phyloP scores from a whole-genome alignment of 2,329 filamentous ascomycete species.

The Exophiala dermatitidis region DNA sequence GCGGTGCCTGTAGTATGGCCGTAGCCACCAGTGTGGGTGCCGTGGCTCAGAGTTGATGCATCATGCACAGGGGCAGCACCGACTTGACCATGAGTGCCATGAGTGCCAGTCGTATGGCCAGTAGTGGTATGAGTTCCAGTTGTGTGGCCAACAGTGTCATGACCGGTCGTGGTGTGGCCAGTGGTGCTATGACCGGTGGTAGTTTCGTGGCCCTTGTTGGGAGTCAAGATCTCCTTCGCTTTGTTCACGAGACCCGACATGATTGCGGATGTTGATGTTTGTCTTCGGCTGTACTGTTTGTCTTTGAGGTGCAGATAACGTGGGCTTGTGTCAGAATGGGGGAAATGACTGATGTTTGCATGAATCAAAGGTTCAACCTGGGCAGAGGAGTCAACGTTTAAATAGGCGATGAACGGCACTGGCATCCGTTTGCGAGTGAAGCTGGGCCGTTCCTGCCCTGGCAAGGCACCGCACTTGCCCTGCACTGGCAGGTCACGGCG shows the following conservation, averaged over 20 bases:
- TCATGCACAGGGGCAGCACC: neutral
- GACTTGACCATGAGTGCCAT: neutral
- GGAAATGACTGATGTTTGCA: neutral
- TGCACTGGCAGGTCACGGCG: too few relatives aligned
- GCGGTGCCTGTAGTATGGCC: constrained; percentile 3
- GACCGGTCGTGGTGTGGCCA: neutral
- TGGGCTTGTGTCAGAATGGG: neutral
- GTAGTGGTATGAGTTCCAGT: constrained; percentile 12
- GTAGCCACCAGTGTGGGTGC: neutral
- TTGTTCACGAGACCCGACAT: constrained; percentile 45
- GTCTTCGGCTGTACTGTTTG: neutral
- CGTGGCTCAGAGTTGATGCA: constrained; percentile 35
- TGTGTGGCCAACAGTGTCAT: neutral
- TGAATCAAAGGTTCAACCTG: neutral
- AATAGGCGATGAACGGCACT: constrained; percentile 1
- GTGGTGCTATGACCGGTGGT: constrained; percentile 16
- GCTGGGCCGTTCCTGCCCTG: too few relatives aligned
- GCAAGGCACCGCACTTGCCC: too few relatives aligned
- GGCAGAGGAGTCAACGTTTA: neutral
- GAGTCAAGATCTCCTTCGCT: constrained; percentile 41
- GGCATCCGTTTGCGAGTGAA: too few relatives aligned
- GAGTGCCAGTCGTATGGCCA: constrained; percentile 40
- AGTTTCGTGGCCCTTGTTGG: constrained; percentile 26
- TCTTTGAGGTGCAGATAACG: neutral
- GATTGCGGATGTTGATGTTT: constrained; percentile 17